These are phyloP conservation scores for Saitozyma sp. DNA, from an alignment of 768 basidiomycete genomes.

Conservation along the genomic window DNA sequence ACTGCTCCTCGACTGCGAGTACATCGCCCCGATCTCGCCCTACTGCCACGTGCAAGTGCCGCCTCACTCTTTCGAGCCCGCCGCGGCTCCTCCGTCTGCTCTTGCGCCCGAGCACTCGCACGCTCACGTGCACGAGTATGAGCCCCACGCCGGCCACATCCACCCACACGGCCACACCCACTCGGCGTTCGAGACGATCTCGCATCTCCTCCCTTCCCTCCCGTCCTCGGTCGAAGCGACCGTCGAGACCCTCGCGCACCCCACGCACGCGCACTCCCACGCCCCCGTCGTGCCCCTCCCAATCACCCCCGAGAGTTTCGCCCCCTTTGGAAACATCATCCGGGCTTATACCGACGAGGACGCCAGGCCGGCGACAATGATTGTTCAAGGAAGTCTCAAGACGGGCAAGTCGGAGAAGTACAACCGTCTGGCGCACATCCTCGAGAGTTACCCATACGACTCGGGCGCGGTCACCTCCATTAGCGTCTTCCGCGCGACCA, in stretches of 20 bases:
- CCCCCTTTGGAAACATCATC: conserved; percentile 82
- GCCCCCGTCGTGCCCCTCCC: conserved; percentile 53
- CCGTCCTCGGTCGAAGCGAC: not conserved
- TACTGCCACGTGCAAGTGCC: conserved; percentile 22
- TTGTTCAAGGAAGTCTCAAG: conserved; percentile 75
- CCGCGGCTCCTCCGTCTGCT: not conserved
- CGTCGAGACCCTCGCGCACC: not conserved
- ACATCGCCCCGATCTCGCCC: not conserved
- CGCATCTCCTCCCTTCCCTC: conserved; percentile 6
- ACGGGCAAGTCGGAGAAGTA: conserved; percentile 79
- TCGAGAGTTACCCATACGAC: conserved; percentile 62
- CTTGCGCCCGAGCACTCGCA: not conserved
- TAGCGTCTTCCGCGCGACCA: conserved; percentile 80
- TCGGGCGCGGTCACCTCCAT: conserved; percentile 66
- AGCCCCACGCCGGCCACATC: no score
- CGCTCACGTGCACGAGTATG: no score
- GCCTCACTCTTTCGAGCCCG: conserved; percentile 21
- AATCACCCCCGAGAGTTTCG: conserved; percentile 78
- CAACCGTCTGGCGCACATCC: conserved; percentile 77
- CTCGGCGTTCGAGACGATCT: conserved; percentile 10
- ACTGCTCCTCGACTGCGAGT: conserved; percentile 23
- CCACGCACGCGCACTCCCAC: not conserved
- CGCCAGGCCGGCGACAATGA: conserved; percentile 63
- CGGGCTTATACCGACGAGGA: conserved; percentile 72
- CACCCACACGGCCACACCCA: not conserved